Conservation (phyloP, 495 filamentous ascomycete genomes). For the Acidiella bohemica region DNA sequence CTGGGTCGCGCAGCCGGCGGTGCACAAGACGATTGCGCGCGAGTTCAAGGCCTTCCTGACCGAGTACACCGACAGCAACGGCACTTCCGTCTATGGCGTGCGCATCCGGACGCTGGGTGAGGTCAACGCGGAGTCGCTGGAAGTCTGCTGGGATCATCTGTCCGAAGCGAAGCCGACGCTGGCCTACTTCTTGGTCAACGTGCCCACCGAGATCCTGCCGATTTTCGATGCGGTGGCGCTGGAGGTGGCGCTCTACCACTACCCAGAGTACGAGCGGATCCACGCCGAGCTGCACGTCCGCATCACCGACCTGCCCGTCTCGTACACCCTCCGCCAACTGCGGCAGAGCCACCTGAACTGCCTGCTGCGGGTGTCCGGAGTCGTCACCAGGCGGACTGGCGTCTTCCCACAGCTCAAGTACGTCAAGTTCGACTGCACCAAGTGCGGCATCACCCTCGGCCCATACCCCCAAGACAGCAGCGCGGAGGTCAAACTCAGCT, state of each 20-base stretch:
- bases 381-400: constrained; percentile 89
- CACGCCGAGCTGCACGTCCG: constrained; percentile 97
- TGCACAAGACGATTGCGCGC: constrained; percentile 81
- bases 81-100: constrained; percentile 84
- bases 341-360: constrained; percentile 96
- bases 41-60: constrained; percentile 98
- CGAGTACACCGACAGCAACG: constrained; percentile 78
- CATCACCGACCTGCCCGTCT: constrained; percentile 84
- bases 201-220: constrained; percentile 82
- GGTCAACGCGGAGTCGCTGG: constrained; percentile 87
- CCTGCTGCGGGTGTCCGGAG: constrained; percentile 83
- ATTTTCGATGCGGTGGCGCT: constrained; percentile 96
- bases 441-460: constrained; percentile 82
- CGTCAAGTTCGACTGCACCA: constrained; percentile 90
- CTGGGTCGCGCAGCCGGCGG: constrained; percentile 83
- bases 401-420: constrained; percentile 98
- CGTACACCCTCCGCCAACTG: constrained; percentile 92
- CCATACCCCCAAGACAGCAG: constrained; percentile 97
- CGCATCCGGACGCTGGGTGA: constrained; percentile 88
- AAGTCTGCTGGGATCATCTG: constrained; percentile 91
- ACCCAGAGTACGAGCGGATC: constrained; percentile 94
- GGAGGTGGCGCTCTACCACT: constrained; percentile 86
- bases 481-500: constrained; percentile 87
- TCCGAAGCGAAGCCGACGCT: constrained; percentile 81
- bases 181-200: constrained; percentile 95